phyloP scores from a whole-genome alignment of 2,329 filamentous ascomycete genomes.

The Nemania sp. region DNA sequence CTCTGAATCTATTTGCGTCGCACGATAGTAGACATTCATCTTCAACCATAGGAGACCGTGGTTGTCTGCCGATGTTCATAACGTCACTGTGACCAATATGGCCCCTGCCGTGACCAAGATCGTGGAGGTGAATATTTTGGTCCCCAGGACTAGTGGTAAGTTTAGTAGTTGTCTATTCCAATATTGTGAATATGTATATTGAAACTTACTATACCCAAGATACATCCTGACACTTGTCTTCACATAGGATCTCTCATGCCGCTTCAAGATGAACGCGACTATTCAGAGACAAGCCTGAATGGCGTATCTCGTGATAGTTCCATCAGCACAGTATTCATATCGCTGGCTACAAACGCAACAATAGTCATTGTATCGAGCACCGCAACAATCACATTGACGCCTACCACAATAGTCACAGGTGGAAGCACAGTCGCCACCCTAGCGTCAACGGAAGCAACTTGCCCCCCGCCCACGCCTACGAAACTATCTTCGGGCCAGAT shows the following conservation, averaged over 20 bases:
- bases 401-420: constrained; percentile 9
- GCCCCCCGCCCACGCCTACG: neutral
- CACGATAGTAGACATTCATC: neutral
- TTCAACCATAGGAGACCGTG: neutral
- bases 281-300: constrained; percentile 5
- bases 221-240: neutral
- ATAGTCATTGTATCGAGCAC: constrained; percentile 15
- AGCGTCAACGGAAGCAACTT: constrained; percentile 3
- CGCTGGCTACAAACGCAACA: neutral
- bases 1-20: neutral
- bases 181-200: neutral
- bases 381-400: constrained; percentile 13
- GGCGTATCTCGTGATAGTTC: neutral
- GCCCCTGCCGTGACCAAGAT: neutral
- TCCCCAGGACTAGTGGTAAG: constrained; percentile 1
- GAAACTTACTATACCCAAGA: neutral
- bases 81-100: neutral
- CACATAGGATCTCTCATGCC: neutral
- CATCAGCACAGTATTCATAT: neutral
- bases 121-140: no score
- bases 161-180: neutral
- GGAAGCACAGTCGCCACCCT: neutral
- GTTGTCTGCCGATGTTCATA: neutral
- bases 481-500: constrained; percentile 1
- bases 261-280: constrained; percentile 1